Base-by-base conservation (phyloP, 2,329 filamentous ascomycete genomes). In the Alternaria metachromatica region DNA sequence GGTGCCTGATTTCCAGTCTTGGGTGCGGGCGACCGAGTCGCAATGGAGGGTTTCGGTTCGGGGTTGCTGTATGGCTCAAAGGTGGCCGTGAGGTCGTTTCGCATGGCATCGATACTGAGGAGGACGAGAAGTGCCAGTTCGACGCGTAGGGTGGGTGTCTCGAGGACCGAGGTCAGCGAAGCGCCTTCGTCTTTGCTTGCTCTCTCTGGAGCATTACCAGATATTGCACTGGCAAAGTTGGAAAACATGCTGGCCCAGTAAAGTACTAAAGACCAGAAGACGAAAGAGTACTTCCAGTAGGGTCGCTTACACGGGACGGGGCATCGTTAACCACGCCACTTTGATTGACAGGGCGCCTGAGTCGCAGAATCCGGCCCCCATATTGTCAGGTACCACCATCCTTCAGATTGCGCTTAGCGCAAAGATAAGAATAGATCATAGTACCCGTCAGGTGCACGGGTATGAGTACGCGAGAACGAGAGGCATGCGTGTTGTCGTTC, bases 61-160 rank as follows among this genome's bases (percentile, higher is more conserved):
- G 69, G 66, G 0, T 70, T 71, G 53, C 71, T 65, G 37, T 70
- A 55, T 6, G 71, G 51, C 54, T 78, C 75, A 57, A 73, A 77
- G 13, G 72, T 75, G 9, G 72, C 72, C 53, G 64, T 60, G 21
- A 75, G 46, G 15, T 76, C 74, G 55, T 57, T 66, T 25, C 81
- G 79, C 82, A 84, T 84, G 1, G 76, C 72, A 63, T 82, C 82
- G 11, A 82, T 83, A 62, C 80, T 82, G 43, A 81, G 80, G 13
- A 82, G 81, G 18, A 85, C 74, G n/a, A 85, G 78, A 15, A 84
- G 75, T 0, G 82, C 83, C 20, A 85, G 76, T 26, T 83, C 81
- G 45, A 78, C 74, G 15, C 83, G 80, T 15, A 83, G 77, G 26
- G 81, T 75, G 8, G 77, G 74, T 8, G 81, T 82, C 21, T 76